phyloP scores from a whole-genome alignment of 2,329 filamentous ascomycete species.

The Allantophomopsis lycopodina region DNA sequence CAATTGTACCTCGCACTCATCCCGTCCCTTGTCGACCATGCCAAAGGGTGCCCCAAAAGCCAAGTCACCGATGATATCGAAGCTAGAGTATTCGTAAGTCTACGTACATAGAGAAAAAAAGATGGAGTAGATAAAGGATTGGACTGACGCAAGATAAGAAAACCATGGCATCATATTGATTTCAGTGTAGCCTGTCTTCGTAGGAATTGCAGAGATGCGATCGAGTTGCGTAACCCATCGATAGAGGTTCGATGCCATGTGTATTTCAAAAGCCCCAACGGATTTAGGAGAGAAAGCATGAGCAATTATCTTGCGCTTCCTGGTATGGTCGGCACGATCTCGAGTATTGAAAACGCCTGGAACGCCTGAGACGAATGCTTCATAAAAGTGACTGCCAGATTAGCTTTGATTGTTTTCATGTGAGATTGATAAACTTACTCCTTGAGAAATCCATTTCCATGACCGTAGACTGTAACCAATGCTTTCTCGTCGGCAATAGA shows the following conservation, averaged over 20 bases:
- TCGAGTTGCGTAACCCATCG: conserved; percentile 43
- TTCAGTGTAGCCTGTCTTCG: conserved; percentile 36
- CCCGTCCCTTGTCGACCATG: conserved; percentile 66
- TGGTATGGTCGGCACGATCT: conserved; percentile 66
- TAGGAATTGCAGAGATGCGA: conserved; percentile 30
- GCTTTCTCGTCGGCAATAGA: conserved; percentile 64
- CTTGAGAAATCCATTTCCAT: conserved; percentile 60
- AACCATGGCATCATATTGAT: conserved; percentile 69
- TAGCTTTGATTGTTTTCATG: too few species aligned
- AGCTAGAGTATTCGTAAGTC: conserved; percentile 44
- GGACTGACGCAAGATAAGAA: too few species aligned
- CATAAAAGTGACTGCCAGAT: conserved; percentile 61
- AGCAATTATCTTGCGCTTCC: conserved; percentile 79
- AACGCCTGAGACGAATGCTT: conserved; percentile 78
- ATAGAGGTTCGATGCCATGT: conserved; percentile 69
- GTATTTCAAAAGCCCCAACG: conserved; percentile 69
- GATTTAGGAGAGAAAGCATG: conserved; percentile 80
- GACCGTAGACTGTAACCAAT: conserved; percentile 61
- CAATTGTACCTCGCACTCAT: conserved; percentile 60
- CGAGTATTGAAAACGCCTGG: conserved; percentile 84
- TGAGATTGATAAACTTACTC: conserved; percentile 14
- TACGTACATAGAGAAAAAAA: too few species aligned
- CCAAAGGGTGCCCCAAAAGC: conserved; percentile 70
- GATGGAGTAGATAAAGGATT: too few species aligned
- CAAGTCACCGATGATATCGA: conserved; percentile 38